A percentile compares a stretch with the other conserved stretches of the same genome.
Evolutionary conservation across 2,329 filamentous ascomycete genomes (phyloP).

Genomic region (Fonsecaea pugnacius): DNA sequence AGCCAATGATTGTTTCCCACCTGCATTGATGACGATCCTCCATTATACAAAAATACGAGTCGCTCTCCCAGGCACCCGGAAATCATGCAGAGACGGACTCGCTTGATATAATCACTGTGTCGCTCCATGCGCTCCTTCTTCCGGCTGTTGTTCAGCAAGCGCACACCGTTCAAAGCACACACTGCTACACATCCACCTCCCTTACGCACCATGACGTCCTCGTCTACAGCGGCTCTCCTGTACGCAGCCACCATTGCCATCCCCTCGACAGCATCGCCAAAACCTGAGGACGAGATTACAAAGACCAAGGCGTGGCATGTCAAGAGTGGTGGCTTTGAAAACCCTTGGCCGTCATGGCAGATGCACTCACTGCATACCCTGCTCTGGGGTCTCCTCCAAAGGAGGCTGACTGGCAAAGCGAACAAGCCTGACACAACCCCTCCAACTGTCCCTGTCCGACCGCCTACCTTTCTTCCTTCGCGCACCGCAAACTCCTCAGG

Average conservation of each 20-base stretch:
- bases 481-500: slow-evolving; percentile 53
- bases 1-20: background rate
- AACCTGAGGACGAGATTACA: slow-evolving; percentile 46
- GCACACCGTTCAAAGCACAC: slow-evolving; percentile 33
- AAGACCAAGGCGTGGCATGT: slow-evolving; percentile 48
- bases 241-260: slow-evolving; percentile 50
- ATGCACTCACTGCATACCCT: slow-evolving; percentile 29
- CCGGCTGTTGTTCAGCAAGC: slow-evolving; percentile 28
- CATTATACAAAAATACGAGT: background rate
- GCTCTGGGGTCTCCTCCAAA: slow-evolving; percentile 34
- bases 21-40: background rate
- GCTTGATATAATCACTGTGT: slow-evolving; percentile 11
- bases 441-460: slow-evolving; percentile 68
- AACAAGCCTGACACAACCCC: slow-evolving; percentile 66
- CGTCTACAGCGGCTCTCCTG: slow-evolving; percentile 44
- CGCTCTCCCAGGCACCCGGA: background rate
- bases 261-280: slow-evolving; percentile 40
- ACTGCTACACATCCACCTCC: slow-evolving; percentile 27
- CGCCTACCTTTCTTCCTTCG: slow-evolving; percentile 68
- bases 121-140: slow-evolving; percentile 35
- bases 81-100: background rate
- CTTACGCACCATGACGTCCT: slow-evolving; percentile 44
- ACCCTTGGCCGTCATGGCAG: slow-evolving; percentile 50
- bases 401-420: slow-evolving; percentile 55
- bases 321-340: slow-evolving; percentile 45